These are phyloP conservation scores for Acacia concinna DNA, from an alignment of 331 rosid species.

Conservation along the genomic window DNA sequence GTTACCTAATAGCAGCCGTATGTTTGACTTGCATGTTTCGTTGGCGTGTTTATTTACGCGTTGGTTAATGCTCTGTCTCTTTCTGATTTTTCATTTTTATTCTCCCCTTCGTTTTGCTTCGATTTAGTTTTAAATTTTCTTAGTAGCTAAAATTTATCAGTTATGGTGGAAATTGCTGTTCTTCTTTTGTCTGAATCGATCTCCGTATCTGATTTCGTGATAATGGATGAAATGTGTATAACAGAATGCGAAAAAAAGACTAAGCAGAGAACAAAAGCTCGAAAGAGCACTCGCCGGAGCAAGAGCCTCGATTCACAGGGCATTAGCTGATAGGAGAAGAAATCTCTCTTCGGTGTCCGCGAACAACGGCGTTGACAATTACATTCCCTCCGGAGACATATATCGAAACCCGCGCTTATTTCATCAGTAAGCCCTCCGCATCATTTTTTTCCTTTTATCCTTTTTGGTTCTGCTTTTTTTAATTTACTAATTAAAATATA, in stretches of 20 bases:
- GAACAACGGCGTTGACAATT: background rate
- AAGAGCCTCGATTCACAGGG: conserved; percentile 38
- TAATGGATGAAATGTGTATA: background rate
- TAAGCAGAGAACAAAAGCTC: conserved; percentile 28
- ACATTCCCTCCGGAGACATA: conserved; percentile 30
- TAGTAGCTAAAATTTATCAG: background rate
- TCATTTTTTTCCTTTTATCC: background rate
- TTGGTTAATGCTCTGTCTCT: background rate
- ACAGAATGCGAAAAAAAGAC: conserved; percentile 20
- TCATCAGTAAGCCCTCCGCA: conserved; percentile 49
- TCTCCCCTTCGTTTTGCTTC: background rate
- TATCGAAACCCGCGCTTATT: conserved; percentile 48
- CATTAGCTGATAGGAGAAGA: conserved; percentile 11
- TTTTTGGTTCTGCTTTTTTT: background rate
- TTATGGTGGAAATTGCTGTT: background rate
- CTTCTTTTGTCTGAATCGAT: background rate
- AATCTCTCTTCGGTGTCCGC: background rate
- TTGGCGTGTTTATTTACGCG: background rate
- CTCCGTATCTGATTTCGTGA: background rate
- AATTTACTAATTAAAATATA: background rate
- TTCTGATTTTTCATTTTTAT: background rate
- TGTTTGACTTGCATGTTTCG: background rate
- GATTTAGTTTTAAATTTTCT: background rate
- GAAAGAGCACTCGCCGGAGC: conserved; percentile 39
- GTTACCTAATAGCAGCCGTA: conserved; percentile 10